Evolutionary conservation across 2,329 filamentous ascomycete genomes (phyloP).

Genomic region (Trichophyton schoenleinii): DNA sequence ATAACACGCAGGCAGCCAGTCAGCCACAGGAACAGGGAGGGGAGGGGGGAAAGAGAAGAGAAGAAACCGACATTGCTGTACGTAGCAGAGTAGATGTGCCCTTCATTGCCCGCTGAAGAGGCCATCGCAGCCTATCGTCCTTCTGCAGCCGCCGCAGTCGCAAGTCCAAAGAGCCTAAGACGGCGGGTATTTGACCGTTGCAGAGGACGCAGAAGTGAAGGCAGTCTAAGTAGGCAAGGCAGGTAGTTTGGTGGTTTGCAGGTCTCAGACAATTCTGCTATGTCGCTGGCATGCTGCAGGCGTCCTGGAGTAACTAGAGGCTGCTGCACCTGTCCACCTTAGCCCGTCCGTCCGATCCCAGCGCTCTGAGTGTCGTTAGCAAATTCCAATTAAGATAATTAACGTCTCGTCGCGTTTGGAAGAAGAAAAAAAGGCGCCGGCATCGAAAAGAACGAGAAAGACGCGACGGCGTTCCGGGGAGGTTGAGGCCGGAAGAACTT

Average conservation of each 20-base stretch:
- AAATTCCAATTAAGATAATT: neutral
- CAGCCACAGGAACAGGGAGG: neutral
- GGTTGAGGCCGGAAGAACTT: neutral
- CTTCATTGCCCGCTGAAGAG: constrained; percentile 27
- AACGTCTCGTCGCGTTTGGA: neutral
- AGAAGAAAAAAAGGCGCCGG: neutral
- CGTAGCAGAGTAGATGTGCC: constrained; percentile 50
- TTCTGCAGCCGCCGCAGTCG: neutral
- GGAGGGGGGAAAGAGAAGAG: constrained; percentile 6
- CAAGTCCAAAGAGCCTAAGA: neutral
- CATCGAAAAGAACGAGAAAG: neutral
- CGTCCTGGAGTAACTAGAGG: neutral
- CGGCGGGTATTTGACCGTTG: neutral
- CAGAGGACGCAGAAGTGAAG: neutral
- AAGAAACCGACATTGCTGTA: constrained; percentile 47
- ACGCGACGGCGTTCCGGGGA: neutral
- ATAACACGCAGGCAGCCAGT: constrained; percentile 9
- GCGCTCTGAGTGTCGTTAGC: neutral
- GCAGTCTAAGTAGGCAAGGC: neutral
- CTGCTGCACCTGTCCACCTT: neutral
- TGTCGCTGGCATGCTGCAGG: neutral
- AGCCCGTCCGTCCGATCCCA: neutral
- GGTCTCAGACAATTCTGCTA: neutral
- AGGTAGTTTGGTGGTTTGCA: neutral
- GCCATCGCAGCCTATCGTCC: neutral